Conservation (phyloP, 805 yeast genomes). For the Yarrowia sp. region DNA sequence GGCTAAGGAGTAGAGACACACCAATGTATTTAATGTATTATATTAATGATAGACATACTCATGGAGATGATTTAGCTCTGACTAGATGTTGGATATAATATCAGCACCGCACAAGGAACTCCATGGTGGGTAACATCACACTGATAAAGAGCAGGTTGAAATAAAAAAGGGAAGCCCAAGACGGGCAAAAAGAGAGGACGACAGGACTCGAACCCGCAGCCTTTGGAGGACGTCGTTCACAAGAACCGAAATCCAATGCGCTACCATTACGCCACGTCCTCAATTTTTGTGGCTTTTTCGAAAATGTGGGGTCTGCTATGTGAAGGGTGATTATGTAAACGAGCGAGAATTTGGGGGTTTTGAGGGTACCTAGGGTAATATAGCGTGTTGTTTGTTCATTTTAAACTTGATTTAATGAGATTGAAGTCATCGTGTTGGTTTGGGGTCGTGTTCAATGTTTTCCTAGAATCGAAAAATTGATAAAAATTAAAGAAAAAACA, state of each 20-base stretch:
- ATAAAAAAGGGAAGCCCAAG: not conserved
- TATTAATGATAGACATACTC: not conserved
- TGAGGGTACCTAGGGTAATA: no score
- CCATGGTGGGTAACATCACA: not conserved
- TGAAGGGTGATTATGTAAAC: not conserved
- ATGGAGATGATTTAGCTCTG: no score
- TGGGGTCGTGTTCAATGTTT: no score
- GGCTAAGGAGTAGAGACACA: not conserved
- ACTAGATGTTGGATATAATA: no score
- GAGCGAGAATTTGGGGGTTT: no score
- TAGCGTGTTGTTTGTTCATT: no score
- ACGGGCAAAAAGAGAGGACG: constrained; percentile 1
- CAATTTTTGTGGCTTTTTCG: not conserved
- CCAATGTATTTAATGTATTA: constrained; percentile 1
- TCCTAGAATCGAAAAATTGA: no score
- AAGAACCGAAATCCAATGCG: constrained; percentile 22
- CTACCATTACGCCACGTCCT: constrained; percentile 24
- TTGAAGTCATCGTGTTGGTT: no score
- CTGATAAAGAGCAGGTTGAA: not conserved
- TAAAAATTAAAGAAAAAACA: no score
- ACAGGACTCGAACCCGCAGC: constrained; percentile 21
- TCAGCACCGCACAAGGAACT: no score
- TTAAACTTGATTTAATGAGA: no score
- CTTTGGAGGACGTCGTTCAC: constrained; percentile 19
- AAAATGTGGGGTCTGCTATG: not conserved